These are phyloP conservation scores for Corylus heterophylla DNA, from an alignment of 306 rosid species.

Conservation along the genomic window DNA sequence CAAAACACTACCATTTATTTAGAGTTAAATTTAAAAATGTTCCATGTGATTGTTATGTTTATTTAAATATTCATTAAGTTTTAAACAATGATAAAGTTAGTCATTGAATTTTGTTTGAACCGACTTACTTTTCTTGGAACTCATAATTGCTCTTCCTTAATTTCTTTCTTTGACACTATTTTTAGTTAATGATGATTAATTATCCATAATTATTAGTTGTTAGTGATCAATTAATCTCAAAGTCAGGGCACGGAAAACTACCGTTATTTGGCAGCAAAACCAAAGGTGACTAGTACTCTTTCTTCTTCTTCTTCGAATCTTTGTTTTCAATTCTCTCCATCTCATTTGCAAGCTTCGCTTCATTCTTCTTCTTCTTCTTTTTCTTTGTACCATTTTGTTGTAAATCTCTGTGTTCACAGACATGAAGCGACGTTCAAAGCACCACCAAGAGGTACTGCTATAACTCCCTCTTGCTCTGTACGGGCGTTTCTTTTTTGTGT, in stretches of 20 bases:
- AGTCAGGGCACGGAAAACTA: neutral
- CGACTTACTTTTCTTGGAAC: too few species aligned
- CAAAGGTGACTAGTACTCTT: too few species aligned
- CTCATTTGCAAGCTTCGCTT: neutral
- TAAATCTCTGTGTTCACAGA: constrained; percentile 24
- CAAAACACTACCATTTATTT: neutral
- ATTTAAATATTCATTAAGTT: too few species aligned
- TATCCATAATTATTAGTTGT: too few species aligned
- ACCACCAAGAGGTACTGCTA: constrained; percentile 51
- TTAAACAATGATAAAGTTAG: too few species aligned
- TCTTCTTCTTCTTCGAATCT: neutral
- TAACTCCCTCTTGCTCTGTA: neutral
- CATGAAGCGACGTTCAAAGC: constrained; percentile 50
- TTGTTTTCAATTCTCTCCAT: constrained; percentile 1
- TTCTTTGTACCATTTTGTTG: constrained; percentile 5
- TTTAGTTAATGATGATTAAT: neutral
- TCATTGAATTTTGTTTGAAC: too few species aligned
- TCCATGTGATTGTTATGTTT: too few species aligned
- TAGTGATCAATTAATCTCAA: neutral
- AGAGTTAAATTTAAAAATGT: too few species aligned
- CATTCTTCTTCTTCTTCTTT: constrained; percentile 16
- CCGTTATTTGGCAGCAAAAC: neutral
- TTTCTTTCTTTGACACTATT: too few species aligned
- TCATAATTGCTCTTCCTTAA: too few species aligned
- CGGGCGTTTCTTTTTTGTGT: neutral